These are phyloP conservation scores for Trametes cingulata DNA, from an alignment of 768 basidiomycete species.

Conservation along the genomic window DNA sequence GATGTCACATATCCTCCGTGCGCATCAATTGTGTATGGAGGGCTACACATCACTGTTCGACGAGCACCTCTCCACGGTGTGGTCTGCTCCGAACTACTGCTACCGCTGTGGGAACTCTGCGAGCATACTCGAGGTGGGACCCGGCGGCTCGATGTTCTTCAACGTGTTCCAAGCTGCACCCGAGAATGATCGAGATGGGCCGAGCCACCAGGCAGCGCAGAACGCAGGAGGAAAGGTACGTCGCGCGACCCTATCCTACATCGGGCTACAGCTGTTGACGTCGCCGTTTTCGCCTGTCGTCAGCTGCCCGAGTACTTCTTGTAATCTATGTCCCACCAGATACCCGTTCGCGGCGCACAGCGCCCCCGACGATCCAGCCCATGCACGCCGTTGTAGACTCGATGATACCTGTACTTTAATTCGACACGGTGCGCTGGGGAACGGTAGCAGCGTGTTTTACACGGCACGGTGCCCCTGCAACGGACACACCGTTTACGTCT, in stretches of 20 bases:
- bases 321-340: constrained; percentile 29
- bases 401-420: constrained; percentile 12
- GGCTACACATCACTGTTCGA: constrained; percentile 98
- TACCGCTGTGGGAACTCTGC: constrained; percentile 98
- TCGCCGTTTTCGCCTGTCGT: not conserved
- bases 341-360: constrained; percentile 21
- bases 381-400: constrained; percentile 10
- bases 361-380: constrained; percentile 1
- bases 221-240: constrained; percentile 71
- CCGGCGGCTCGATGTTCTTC: constrained; percentile 85
- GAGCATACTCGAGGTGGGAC: constrained; percentile 93
- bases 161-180: constrained; percentile 99
- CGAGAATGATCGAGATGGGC: constrained; percentile 94
- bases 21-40: constrained; percentile 99
- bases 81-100: constrained; percentile 99
- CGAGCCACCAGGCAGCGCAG: constrained; percentile 73
- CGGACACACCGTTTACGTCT: not conserved
- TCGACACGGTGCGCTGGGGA: not conserved
- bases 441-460: constrained; percentile 12
- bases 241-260: not conserved
- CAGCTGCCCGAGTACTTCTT: constrained; percentile 85
- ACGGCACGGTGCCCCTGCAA: constrained; percentile 6
- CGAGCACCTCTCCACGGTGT: constrained; percentile 93
- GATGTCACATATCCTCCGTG: constrained; percentile 96
- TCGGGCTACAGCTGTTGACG: constrained; percentile 8